Base-by-base conservation (phyloP, 768 basidiomycete genomes). In the Cystobasidium ongulense region DNA sequence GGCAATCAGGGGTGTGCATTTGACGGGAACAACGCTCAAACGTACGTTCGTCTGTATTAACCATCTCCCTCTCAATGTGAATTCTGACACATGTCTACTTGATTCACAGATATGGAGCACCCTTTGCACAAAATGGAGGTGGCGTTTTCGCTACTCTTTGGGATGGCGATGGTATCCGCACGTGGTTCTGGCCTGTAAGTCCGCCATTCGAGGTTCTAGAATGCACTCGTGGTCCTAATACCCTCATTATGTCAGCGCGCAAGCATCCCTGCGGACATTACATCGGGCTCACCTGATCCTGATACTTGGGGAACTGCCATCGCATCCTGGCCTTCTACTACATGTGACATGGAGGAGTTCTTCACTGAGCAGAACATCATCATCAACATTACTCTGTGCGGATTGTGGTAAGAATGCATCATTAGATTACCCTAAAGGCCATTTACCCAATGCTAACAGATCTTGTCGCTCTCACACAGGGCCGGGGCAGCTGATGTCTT, bases 361-460 rank as follows among this genome's bases (percentile, higher is more conserved):
- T 75, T 75, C 61, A 65, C 61, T 13, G 67, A 50, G 8, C 68
- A 75, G 74, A 71, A 65, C 68, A 57, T 75, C n/a, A 72, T 75
- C 31, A 62, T 75, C 29, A 63, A 72, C 59, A 70, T 70, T 33
- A 74, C 59, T 11, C 27, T 73, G 21, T 74, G 73, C 31, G 65
- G 73, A n/a, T 21, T 61, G 21, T 74, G 63, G 39, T 50, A 18
- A 62, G 38, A 21, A 23, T 10, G 36, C n/a, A n/a, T 7, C 25
- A 29, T 25, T 10, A 63, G n/a, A 31, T 29, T 27, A 25, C 23
- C 13, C 17, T 18, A 25, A 33, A 68, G 18, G 11, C 13, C 29
- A 21, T 43, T 11, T n/a, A n/a, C n/a, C n/a, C n/a, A n/a, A n/a
- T n/a, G n/a, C n/a, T n/a, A n/a, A n/a, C n/a, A n/a, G n/a, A n/a